Percentiles rank a stretch among this genome's conserved stretches.
Conservation (phyloP, 805 yeast genomes). For the Wickerhamomyces alni region DNA sequence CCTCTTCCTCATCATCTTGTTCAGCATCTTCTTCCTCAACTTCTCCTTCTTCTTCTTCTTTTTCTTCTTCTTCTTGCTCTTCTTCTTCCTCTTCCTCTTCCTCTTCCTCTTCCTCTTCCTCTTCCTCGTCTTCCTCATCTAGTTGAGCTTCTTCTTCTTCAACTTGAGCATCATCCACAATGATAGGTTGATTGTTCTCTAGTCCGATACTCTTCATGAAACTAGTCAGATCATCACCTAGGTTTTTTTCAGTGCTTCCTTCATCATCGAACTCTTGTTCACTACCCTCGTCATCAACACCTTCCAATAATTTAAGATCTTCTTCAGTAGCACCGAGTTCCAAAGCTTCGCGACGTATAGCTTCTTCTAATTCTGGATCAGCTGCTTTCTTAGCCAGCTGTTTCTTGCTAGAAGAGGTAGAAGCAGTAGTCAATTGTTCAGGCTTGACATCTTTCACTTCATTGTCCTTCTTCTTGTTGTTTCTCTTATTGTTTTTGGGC, state of each 20-base stretch:
- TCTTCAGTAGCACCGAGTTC: constrained; percentile 84
- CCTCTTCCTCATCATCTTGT: constrained; percentile 11
- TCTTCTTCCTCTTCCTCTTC: constrained; percentile 21
- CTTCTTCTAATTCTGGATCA: constrained; percentile 14
- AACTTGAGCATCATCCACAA: constrained; percentile 32
- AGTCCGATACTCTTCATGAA: constrained; percentile 70
- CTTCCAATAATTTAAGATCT: constrained; percentile 61
- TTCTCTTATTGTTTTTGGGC: constrained; percentile 16
- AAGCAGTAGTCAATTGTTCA: background rate
- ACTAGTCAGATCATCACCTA: constrained; percentile 48
- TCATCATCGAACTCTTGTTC: constrained; percentile 33
- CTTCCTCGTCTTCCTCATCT: constrained; percentile 31
- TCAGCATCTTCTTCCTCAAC: too few relatives aligned
- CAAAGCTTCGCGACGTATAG: constrained; percentile 64
- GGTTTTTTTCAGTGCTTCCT: constrained; percentile 28
- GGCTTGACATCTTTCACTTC: constrained; percentile 1
- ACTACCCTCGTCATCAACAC: constrained; percentile 41
- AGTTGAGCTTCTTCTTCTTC: constrained; percentile 34
- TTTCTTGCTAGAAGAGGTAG: too few relatives aligned
- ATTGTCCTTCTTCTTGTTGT: constrained; percentile 18
- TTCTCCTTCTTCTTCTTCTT: constrained; percentile 24
- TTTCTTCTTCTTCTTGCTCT: constrained; percentile 22
- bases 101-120: constrained; percentile 27
- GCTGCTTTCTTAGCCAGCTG: background rate
- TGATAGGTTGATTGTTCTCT: constrained; percentile 31